Conservation (phyloP, 2,329 filamentous ascomycete species). For the Fusarium camptoceras region DNA sequence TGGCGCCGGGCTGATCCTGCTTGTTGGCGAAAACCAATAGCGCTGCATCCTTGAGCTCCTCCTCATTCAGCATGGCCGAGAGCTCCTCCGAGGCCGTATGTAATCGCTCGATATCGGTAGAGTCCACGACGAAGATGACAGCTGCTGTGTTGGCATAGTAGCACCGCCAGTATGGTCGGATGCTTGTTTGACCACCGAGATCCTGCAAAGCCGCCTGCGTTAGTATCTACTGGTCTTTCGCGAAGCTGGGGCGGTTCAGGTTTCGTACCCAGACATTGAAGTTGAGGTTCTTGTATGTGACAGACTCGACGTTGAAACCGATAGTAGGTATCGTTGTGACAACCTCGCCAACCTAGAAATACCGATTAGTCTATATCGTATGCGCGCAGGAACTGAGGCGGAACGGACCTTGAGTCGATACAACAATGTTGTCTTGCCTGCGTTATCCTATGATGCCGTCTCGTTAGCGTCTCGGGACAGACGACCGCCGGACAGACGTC, state of each 20-base stretch:
- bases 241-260: neutral
- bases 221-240: slow-evolving; percentile 8
- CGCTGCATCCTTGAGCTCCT: slow-evolving; percentile 92
- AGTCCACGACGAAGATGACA: slow-evolving; percentile 98
- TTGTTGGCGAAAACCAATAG: slow-evolving; percentile 98
- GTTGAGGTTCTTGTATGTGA: slow-evolving; percentile 97
- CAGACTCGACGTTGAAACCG: slow-evolving; percentile 98
- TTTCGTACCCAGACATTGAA: slow-evolving; percentile 94
- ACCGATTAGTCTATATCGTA: slow-evolving; percentile 24
- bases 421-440: slow-evolving; percentile 95
- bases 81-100: slow-evolving; percentile 94
- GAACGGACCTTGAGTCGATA: slow-evolving; percentile 88
- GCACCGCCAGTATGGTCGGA: slow-evolving; percentile 98
- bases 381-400: neutral
- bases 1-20: slow-evolving; percentile 96
- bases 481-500: slow-evolving; percentile 28
- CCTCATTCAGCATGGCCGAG: slow-evolving; percentile 94
- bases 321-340: slow-evolving; percentile 99
- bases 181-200: slow-evolving; percentile 97
- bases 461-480: slow-evolving; percentile 37
- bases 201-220: slow-evolving; percentile 65
- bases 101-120: slow-evolving; percentile 94
- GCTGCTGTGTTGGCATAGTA: slow-evolving; percentile 99
- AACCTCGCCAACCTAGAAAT: slow-evolving; percentile 88
- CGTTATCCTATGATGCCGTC: slow-evolving; percentile 79